Percentiles rank a stretch among this genome's conserved stretches.
Conservation (phyloP, 345 rosid genomes). For the Angophora floribunda region DNA sequence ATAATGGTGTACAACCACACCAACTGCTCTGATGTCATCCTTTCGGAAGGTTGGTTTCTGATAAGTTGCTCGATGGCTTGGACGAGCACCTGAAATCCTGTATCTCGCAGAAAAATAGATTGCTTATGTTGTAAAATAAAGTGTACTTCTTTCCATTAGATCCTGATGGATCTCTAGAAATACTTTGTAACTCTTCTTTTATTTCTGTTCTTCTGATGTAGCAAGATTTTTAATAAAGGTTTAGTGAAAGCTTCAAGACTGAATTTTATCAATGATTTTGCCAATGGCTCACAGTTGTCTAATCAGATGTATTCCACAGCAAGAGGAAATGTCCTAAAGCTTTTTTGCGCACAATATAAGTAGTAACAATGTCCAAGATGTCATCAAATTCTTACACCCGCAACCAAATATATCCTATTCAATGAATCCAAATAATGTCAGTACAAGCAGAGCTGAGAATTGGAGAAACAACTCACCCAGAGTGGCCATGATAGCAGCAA, state of each 20-base stretch:
- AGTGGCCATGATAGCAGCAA: slow-evolving; percentile 4
- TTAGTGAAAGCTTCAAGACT: background rate
- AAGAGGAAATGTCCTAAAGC: background rate
- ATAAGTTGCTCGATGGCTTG: slow-evolving; percentile 2
- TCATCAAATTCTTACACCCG: background rate
- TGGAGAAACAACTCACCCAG: background rate
- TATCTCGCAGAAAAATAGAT: background rate
- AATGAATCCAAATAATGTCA: too few species aligned
- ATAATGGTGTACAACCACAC: slow-evolving; percentile 3
- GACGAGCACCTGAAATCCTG: slow-evolving; percentile 3
- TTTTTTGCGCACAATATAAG: background rate
- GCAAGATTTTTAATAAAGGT: background rate
- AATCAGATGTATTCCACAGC: background rate
- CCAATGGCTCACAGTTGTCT: background rate
- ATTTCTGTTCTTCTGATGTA: background rate
- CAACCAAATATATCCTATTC: background rate
- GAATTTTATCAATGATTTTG: background rate
- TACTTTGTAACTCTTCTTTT: too few species aligned
- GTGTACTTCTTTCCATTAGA: background rate
- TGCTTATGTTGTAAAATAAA: background rate
- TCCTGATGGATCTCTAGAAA: background rate
- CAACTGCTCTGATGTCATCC: background rate
- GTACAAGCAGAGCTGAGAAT: background rate
- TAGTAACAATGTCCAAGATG: background rate
- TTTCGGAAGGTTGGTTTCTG: background rate